Evolutionary conservation across 129 eudicot species (phyloP), one percentile per base, ranked within the genome.

Genomic region (Escallonia herrerae): DNA sequence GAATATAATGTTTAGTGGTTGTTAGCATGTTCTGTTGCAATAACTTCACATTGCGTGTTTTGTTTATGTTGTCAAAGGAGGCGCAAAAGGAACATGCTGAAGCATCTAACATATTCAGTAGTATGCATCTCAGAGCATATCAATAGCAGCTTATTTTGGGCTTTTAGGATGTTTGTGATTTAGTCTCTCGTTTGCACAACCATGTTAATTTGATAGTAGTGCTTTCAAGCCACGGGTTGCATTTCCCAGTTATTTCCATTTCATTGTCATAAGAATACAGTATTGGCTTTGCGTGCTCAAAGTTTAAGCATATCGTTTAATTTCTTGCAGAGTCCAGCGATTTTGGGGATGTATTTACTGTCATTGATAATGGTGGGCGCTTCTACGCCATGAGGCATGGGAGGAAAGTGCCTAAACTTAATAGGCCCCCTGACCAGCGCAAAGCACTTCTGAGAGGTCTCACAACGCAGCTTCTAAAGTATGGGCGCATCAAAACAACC

Each of bases 401-500:
- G 4, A 81, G 89, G 72, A 78, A 76, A 38, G 97, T 91, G 11
- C 97, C 97, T 2, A 91, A 91, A 66, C 91, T 91, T 7, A 91
- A 85, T 67, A 74, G 97, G 58, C 97, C 97, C 8, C 96, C 96
- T 0, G 97, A 91, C 81, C 97, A 91, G 71, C 95, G 97, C 2
- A 75, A 79, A 60, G 97, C 97, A 22, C 95, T 91, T 7, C 73
- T 91, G 42, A 82, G 97, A 9, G 89, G 96, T 60, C 81, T 91
- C 11, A 91, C 97, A 8, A 91, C 97, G 74, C 97, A 91, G 59
- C 96, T 91, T 22, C 70, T 91, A 2, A 91, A 87, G 65, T 79
- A 87, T 40, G 97, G 97, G 2, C 83, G 97, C 41, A 91, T 91
- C 61, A 82, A 85, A 75, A 91, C 97, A 15, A 91, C 97, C 4